Conservation (phyloP, 225 moss, liverwort and hornwort genomes). For the Marchantia polymorpha region DNA sequence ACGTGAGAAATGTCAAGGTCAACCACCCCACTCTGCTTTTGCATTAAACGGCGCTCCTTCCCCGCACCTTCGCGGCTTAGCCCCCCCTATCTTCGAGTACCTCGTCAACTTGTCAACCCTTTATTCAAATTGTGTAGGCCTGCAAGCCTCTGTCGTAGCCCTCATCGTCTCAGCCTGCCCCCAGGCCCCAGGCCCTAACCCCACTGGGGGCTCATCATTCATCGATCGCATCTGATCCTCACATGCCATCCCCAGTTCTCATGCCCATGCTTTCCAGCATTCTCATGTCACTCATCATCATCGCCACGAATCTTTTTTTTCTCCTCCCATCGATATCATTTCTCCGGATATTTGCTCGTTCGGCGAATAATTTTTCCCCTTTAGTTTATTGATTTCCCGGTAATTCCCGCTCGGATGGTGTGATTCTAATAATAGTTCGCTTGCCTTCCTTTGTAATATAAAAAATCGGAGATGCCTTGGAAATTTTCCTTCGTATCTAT, state of each 20-base stretch:
- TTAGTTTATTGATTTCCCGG: too few relatives aligned
- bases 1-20: neutral
- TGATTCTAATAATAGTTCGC: too few relatives aligned
- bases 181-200: too few relatives aligned
- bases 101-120: conserved; percentile 2
- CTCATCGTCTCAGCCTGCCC: too few relatives aligned
- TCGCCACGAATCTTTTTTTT: neutral
- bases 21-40: neutral
- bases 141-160: neutral
- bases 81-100: neutral
- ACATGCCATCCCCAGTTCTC: neutral
- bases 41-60: neutral
- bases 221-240: neutral
- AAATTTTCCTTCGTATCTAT: too few relatives aligned
- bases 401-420: too few relatives aligned
- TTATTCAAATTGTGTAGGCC: neutral
- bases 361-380: too few relatives aligned
- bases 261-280: neutral
- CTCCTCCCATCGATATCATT: too few relatives aligned
- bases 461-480: too few relatives aligned
- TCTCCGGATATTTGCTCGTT: too few relatives aligned
- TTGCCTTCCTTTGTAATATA: too few relatives aligned
- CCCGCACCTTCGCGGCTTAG: neutral
- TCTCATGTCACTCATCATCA: neutral
- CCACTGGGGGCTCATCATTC: neutral